These are phyloP conservation scores for Chytridium lagenaria DNA, from an alignment of 371 early-diverging fungal genomes.

Conservation along the genomic window DNA sequence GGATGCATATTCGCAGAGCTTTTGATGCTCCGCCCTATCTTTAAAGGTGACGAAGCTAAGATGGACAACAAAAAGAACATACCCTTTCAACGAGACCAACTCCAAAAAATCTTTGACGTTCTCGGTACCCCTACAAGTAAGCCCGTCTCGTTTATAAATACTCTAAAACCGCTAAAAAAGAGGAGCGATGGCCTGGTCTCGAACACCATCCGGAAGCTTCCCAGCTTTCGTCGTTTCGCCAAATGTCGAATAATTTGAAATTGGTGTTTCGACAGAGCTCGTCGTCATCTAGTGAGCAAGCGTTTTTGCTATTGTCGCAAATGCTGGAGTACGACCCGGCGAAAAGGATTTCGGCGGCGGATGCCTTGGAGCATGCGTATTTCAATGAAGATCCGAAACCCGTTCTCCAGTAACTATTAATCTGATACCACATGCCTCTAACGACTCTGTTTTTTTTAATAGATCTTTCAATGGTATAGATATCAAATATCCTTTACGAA, in stretches of 20 bases:
- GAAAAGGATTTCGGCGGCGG: constrained; percentile 85
- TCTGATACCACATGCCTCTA: no score
- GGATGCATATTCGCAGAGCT: constrained; percentile 97
- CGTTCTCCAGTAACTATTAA: constrained; percentile 74
- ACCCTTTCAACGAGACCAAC: constrained; percentile 89
- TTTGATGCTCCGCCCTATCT: constrained; percentile 84
- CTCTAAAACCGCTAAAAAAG: constrained; percentile 47
- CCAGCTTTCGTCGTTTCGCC: constrained; percentile 49
- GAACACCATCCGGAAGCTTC: constrained; percentile 75
- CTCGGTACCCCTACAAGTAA: constrained; percentile 86
- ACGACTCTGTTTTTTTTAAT: not conserved
- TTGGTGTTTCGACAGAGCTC: constrained; percentile 6
- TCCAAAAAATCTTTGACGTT: constrained; percentile 88
- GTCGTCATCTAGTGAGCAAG: constrained; percentile 27
- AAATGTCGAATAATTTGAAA: constrained; percentile 18
- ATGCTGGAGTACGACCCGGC: constrained; percentile 94
- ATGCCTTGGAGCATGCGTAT: constrained; percentile 87
- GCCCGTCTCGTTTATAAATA: not conserved
- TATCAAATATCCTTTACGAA: not conserved
- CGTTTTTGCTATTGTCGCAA: constrained; percentile 73
- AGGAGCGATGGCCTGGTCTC: constrained; percentile 78
- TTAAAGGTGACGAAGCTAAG: constrained; percentile 94
- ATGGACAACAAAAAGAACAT: constrained; percentile 87
- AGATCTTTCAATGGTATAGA: not conserved
- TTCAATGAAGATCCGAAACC: constrained; percentile 92